These are phyloP conservation scores for Rutstroemia sp. DNA, from an alignment of 2,329 filamentous ascomycete species.

Conservation along the genomic window DNA sequence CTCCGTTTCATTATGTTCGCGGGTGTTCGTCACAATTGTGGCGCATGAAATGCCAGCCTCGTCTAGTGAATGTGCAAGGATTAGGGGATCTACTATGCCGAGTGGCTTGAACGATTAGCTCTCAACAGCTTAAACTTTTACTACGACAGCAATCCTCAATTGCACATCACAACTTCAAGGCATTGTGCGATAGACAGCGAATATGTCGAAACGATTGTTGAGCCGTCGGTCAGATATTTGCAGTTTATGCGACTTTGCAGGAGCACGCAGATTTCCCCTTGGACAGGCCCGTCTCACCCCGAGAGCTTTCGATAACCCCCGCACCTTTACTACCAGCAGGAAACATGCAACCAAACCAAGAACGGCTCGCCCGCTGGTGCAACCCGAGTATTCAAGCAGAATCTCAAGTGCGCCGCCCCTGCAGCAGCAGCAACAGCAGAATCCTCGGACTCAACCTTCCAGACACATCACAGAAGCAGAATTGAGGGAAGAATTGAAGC, in stretches of 20 bases:
- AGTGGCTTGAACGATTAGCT: background rate
- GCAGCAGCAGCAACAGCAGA: background rate
- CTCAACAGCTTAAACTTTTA: too few relatives aligned
- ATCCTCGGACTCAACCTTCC: background rate
- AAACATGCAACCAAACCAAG: constrained; percentile 1
- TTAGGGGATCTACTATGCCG: background rate
- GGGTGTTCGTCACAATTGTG: constrained; percentile 14
- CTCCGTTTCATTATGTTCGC: constrained; percentile 3
- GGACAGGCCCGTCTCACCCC: constrained; percentile 12
- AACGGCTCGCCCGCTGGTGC: background rate
- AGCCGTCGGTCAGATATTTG: constrained; percentile 33
- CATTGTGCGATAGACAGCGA: background rate
- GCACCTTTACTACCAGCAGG: constrained; percentile 17
- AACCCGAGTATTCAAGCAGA: background rate
- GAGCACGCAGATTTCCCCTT: constrained; percentile 10
- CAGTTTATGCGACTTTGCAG: constrained; percentile 36
- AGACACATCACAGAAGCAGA: constrained; percentile 13
- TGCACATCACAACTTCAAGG: constrained; percentile 6
- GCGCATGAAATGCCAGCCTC: constrained; percentile 12
- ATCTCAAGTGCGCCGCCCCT: background rate
- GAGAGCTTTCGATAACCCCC: constrained; percentile 13
- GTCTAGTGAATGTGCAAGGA: constrained; percentile 4
- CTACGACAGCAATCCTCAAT: constrained; percentile 4
- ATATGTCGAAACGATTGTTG: constrained; percentile 35
- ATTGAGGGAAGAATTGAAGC: constrained; percentile 17